These are phyloP conservation scores for Cajanus cajan DNA, from an alignment of 306 rosid species.

Conservation along the genomic window DNA sequence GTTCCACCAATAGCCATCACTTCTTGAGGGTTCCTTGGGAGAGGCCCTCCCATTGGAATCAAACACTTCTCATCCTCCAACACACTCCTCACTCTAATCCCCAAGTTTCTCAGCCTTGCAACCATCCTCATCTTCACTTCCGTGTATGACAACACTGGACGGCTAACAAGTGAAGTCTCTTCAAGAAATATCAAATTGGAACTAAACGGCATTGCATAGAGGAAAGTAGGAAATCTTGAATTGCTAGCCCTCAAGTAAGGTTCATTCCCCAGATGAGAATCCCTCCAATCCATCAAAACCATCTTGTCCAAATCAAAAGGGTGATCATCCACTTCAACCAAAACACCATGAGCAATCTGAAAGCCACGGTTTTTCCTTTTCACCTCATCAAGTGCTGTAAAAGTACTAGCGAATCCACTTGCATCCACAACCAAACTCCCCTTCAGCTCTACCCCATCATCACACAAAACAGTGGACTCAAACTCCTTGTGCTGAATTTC, in stretches of 20 bases:
- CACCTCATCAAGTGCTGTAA: slow-evolving; percentile 41
- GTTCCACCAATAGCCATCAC: slow-evolving; percentile 77
- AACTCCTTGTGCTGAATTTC: slow-evolving; percentile 56
- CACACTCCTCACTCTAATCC: slow-evolving; percentile 63
- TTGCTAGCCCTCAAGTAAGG: slow-evolving; percentile 57
- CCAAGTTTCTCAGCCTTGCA: slow-evolving; percentile 80
- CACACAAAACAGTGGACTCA: slow-evolving; percentile 53
- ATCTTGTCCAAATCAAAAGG: slow-evolving; percentile 84
- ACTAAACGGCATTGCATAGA: slow-evolving; percentile 90
- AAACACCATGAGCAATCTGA: slow-evolving; percentile 84
- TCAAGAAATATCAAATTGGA: slow-evolving; percentile 72
- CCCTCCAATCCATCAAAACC: slow-evolving; percentile 60
- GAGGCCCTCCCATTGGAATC: slow-evolving; percentile 96
- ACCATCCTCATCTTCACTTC: slow-evolving; percentile 74
- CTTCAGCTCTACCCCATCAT: slow-evolving; percentile 60
- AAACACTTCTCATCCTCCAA: slow-evolving; percentile 83
- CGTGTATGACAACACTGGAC: slow-evolving; percentile 63
- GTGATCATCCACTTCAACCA: slow-evolving; percentile 76
- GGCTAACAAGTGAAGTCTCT: slow-evolving; percentile 82
- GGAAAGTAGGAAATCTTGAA: slow-evolving; percentile 64
- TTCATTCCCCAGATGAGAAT: slow-evolving; percentile 76
- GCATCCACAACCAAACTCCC: slow-evolving; percentile 81
- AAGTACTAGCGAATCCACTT: slow-evolving; percentile 65
- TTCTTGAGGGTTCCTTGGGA: slow-evolving; percentile 65
- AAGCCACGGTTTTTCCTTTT: slow-evolving; percentile 65